These are phyloP conservation scores for Marasmius fiardii DNA, from an alignment of 1,284 basidiomycete genomes.

Conservation along the genomic window DNA sequence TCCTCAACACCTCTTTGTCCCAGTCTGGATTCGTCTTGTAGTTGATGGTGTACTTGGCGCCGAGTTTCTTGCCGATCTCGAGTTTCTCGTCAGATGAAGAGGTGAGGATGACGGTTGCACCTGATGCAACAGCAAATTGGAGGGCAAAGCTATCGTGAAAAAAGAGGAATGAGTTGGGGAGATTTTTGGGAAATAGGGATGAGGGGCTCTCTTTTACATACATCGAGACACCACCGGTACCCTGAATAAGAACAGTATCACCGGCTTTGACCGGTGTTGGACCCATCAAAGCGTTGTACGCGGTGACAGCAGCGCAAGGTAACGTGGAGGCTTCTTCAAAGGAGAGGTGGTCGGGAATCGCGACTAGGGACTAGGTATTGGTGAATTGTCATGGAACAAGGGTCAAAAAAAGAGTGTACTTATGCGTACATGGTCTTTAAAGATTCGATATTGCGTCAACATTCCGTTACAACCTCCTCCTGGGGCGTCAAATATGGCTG, in stretches of 20 bases:
- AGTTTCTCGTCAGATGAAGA: conserved; percentile 50
- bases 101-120: conserved; percentile 47
- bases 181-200: background rate
- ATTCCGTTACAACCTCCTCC: background rate
- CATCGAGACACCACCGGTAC: conserved; percentile 61
- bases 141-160: conserved; percentile 22
- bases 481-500: background rate
- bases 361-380: conserved; percentile 33
- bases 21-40: conserved; percentile 43
- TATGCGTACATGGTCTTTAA: background rate
- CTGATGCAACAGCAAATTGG: conserved; percentile 43
- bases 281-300: conserved; percentile 43
- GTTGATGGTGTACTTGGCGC: conserved; percentile 41
- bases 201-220: conserved; percentile 18
- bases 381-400: too few relatives aligned
- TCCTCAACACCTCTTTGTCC: conserved; percentile 36
- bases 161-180: background rate
- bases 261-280: conserved; percentile 41
- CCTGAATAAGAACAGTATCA: conserved; percentile 48
- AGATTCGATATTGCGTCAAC: background rate
- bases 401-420: too few relatives aligned
- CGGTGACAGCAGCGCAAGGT: conserved; percentile 27
- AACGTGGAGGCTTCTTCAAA: conserved; percentile 52
- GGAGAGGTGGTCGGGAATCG: conserved; percentile 41
- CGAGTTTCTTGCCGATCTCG: conserved; percentile 31